Evolutionary conservation across 2,329 filamentous ascomycete genomes (phyloP).

Genomic region (Tolypocladium tundrense): DNA sequence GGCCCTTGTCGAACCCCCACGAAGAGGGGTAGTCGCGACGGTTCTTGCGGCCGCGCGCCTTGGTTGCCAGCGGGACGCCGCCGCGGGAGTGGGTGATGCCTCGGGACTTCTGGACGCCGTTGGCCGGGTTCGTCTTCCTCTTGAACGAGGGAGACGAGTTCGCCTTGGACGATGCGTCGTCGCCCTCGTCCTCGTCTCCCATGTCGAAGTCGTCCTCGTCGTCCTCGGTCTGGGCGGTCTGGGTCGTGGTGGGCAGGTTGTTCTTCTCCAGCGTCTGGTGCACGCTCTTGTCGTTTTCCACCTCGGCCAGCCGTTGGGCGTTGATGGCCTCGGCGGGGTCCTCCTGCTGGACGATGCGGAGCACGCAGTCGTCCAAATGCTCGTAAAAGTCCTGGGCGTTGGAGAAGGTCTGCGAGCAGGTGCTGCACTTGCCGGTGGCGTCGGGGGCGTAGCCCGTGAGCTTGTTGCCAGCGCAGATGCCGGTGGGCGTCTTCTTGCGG

Average conservation of each 20-base stretch:
- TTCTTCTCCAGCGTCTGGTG: slow-evolving; percentile 55
- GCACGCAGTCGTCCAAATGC: slow-evolving; percentile 73
- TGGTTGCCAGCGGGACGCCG: slow-evolving; percentile 49
- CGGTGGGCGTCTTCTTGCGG: slow-evolving; percentile 54
- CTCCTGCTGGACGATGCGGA: slow-evolving; percentile 62
- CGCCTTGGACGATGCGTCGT: slow-evolving; percentile 34
- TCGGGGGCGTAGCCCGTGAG: slow-evolving; percentile 62
- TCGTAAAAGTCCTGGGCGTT: slow-evolving; percentile 98
- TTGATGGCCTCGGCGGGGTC: slow-evolving; percentile 61
- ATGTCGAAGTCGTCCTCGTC: slow-evolving; percentile 45
- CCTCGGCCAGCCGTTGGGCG: slow-evolving; percentile 53
- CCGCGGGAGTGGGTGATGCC: slow-evolving; percentile 72
- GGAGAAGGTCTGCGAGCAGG: slow-evolving; percentile 80
- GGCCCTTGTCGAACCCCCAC: slow-evolving; percentile 85
- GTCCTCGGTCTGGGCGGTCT: slow-evolving; percentile 27
- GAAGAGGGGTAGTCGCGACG: slow-evolving; percentile 86
- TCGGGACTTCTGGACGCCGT: slow-evolving; percentile 54
- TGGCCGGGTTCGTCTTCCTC: slow-evolving; percentile 45
- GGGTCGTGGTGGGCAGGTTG: slow-evolving; percentile 39
- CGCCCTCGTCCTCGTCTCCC: slow-evolving; percentile 41
- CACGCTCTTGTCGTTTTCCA: slow-evolving; percentile 53
- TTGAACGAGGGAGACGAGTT: slow-evolving; percentile 31
- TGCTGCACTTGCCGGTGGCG: slow-evolving; percentile 89
- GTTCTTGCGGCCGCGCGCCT: slow-evolving; percentile 69
- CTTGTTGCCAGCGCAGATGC: slow-evolving; percentile 45